phyloP scores from a whole-genome alignment of 305 asterid species.

The Fraxinus albicans region DNA sequence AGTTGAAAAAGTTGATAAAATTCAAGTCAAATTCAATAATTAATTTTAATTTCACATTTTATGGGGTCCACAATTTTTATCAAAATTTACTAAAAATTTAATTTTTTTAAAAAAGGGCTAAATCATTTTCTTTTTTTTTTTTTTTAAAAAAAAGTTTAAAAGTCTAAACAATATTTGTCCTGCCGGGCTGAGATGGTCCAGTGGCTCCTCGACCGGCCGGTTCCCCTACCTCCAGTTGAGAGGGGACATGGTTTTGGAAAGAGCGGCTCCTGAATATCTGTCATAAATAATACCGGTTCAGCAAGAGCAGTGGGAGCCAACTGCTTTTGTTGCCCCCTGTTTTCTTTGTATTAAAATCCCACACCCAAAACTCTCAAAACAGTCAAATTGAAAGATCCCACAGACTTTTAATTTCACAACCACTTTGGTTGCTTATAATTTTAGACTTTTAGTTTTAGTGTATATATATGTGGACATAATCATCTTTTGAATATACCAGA shows the following conservation, averaged over 20 bases:
- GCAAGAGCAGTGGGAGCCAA: neutral
- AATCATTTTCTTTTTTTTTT: no score
- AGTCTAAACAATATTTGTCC: no score
- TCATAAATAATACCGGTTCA: neutral
- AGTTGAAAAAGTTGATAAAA: no score
- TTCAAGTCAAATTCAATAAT: no score
- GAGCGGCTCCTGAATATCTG: neutral
- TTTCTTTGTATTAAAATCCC: slow-evolving; percentile 16
- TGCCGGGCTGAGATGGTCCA: neutral
- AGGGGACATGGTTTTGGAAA: neutral
- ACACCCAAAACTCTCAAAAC: neutral
- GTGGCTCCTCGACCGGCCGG: neutral
- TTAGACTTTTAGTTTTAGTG: neutral
- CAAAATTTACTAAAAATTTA: no score
- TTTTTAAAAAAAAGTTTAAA: no score
- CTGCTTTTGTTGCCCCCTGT: slow-evolving; percentile 26
- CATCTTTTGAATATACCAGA: neutral
- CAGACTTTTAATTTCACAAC: slow-evolving; percentile 25
- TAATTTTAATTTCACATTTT: no score
- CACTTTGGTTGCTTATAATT: slow-evolving; percentile 32
- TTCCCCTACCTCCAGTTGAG: neutral
- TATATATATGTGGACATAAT: neutral
- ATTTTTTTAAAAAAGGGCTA: no score
- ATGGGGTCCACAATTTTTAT: no score
- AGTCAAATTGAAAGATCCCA: neutral